Percentiles rank a stretch among this genome's conserved stretches.
phyloP scores from a whole-genome alignment of 139 green algal genomes.

The Chlamydomonas sphaeroides region DNA sequence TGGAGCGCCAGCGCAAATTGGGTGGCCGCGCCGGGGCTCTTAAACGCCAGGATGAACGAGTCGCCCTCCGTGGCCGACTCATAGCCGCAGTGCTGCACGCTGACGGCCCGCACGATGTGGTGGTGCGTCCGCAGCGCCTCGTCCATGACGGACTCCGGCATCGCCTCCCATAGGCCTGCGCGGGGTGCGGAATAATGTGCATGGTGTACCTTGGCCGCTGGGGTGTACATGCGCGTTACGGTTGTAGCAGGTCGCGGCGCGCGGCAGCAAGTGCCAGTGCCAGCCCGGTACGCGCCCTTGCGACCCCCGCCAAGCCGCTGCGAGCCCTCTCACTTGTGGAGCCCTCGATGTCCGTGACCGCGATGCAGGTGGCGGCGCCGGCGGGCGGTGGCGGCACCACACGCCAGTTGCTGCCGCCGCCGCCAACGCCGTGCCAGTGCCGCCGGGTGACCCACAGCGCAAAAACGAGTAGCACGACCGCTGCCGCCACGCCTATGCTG shows the following conservation, averaged over 20 bases:
- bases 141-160: background rate
- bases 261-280: no score
- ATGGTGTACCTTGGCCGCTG: no score
- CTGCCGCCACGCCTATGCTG: no score
- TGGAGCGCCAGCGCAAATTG: constrained; percentile 11
- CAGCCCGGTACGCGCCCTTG: no score
- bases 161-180: background rate
- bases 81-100: background rate
- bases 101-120: background rate
- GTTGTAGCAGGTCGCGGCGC: no score
- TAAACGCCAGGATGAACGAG: background rate
- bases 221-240: no score
- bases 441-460: no score
- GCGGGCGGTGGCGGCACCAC: background rate
- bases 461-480: no score
- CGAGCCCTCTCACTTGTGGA: no score
- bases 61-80: background rate
- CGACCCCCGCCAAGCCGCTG: no score
- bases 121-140: constrained; percentile 18
- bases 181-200: no score
- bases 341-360: constrained; percentile 17
- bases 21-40: background rate
- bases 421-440: no score
- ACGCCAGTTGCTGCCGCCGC: background rate
- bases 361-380: background rate